Evolutionary conservation across 2,329 filamentous ascomycete genomes (phyloP), one percentile per base, ranked within the genome.

Genomic region (Trichoderma polysporum): DNA sequence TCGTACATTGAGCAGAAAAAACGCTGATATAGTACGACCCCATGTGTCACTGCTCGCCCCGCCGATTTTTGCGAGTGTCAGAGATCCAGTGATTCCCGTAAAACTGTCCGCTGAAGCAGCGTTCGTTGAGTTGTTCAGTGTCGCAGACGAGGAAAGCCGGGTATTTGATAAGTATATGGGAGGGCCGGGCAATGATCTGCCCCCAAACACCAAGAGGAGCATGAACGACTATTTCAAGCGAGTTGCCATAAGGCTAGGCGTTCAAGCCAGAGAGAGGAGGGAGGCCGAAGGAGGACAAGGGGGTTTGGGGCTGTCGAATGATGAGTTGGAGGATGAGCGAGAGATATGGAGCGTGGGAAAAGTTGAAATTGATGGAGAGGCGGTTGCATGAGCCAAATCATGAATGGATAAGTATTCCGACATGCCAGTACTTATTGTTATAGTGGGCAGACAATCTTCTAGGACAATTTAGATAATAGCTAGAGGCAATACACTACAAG

Each of bases 191-290:
- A 86, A 86, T 59, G 86, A 88, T 3, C 79, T 97, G 68, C 84
- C 89, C 9, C 80, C 91, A 0, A 90, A 87, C 47, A 88, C 88
- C 19, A 95, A 96, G 85, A 86, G 94, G 72, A 93, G 90, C 77
- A 97, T 99, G 91, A 86, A 90, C 68, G 95, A 99, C 78, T 99
- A 99, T 81, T 98, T 98, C 82, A 97, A 97, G 84, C 85, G 95
- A 49, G 92, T 99, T 70, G 93, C 93, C 1, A 78, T 94, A 74
- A 87, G 94, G 72, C 81, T 98, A 22, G 94, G 91, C n/a, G 86
- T 83, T 19, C 95, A 98, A 77, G 93, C 92, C 1, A 86, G 93
- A 69, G 95, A 99, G 81, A 86, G 95, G 73, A 91, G 88, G 74
- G 94, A 97, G 72, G 95, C 95, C 0, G 94, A 97, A 76, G 94